Percentiles rank a stretch among this genome's conserved stretches.
These are phyloP conservation scores for Paecilomyces sp. DNA, from an alignment of 2,329 filamentous ascomycete species.

Conservation along the genomic window DNA sequence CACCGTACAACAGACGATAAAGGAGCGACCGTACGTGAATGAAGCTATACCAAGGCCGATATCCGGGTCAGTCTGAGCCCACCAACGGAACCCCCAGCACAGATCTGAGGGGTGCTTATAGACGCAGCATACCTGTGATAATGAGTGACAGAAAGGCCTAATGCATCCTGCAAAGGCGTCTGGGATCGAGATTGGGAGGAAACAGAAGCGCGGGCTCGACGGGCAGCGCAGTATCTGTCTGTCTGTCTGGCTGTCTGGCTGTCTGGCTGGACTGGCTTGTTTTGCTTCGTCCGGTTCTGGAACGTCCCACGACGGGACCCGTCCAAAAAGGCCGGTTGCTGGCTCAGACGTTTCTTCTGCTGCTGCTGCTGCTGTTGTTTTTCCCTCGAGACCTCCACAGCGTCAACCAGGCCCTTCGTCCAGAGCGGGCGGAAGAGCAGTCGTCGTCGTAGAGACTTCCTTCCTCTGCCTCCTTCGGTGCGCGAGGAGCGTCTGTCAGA, in stretches of 20 bases:
- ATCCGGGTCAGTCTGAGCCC: neutral
- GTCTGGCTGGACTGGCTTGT: neutral
- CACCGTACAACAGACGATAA: conserved; percentile 9
- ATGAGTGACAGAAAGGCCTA: neutral
- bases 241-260: too few relatives aligned
- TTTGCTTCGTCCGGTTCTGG: neutral
- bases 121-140: neutral
- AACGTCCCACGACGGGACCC: neutral
- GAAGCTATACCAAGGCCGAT: neutral
- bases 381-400: neutral
- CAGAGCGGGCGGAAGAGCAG: neutral
- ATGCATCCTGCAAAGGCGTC: neutral
- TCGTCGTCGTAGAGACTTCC: neutral
- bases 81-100: neutral
- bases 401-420: neutral
- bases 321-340: neutral
- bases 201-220: neutral
- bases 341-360: neutral
- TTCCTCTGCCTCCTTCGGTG: neutral
- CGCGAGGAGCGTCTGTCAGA: neutral
- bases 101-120: neutral
- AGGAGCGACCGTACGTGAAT: conserved; percentile 2
- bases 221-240: neutral
- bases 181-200: neutral
- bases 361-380: too few relatives aligned